Base-by-base conservation (phyloP, 306 rosid species). In the Vachellia collinsii region DNA sequence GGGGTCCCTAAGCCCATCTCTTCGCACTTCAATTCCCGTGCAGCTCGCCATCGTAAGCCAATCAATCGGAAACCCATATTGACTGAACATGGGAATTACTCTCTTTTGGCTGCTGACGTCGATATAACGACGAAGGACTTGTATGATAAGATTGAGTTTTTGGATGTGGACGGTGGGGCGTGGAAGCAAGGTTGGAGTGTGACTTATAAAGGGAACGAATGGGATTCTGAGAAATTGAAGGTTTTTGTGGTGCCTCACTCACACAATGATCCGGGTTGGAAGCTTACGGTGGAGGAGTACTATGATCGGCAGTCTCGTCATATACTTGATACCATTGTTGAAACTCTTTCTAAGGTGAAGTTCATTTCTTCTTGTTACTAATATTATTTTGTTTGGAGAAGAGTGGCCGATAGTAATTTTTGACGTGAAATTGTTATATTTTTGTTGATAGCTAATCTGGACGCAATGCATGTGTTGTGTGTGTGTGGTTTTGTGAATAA, bases 251-350 rank as follows among this genome's bases (percentile, higher is more conserved):
- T 93, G 79, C 99, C 99, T 3, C 99, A 95, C 83, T 95, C 99
- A 20, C 99, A 95, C 71, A 95, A 95, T 81, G 99, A 95, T 84
- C 99, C 99, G 7, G 99, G 99, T 42, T 95, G 99, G 99, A 93
- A 89, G 85, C 91, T 91, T 72, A 95, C 99, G 4, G 98, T 95
- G 17, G 97, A 92, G 42, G 94, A 95, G 86, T 95, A 95, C 82
- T 95, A 93, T 83, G 96, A 90, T 70, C 79, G 86, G 41, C 98
- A 95, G 81, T 85, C 99, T 46, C 81, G 93, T 66, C 97, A 84
- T 79, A 95, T 95, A 74, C 97, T 95, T 56, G 92, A 95, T 82
- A 93, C 98, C 80, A 90, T 95, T 84, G 99, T 95, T 58, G 87
- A 88, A 43, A 77, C 99, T 8, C 97, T 95, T 62, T 81, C 84